These are phyloP conservation scores for Westerdykella aurantiaca DNA, from an alignment of 2,329 filamentous ascomycete genomes.

Conservation along the genomic window DNA sequence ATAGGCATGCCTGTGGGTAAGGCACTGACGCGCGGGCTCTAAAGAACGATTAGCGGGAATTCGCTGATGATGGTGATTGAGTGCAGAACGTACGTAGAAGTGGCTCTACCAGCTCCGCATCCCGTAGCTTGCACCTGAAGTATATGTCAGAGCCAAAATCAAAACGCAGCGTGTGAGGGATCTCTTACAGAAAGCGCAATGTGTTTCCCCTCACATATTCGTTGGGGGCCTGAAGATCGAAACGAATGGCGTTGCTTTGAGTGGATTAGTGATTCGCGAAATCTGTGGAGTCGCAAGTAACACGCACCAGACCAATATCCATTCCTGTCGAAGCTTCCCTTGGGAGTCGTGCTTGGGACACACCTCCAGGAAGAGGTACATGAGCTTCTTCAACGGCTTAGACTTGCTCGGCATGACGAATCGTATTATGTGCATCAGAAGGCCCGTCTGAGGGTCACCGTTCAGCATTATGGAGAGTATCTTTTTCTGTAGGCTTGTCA, in stretches of 20 bases:
- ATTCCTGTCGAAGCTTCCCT: slow-evolving; percentile 98
- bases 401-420: slow-evolving; percentile 99
- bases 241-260: slow-evolving; percentile 87
- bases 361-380: slow-evolving; percentile 99
- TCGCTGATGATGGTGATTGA: not conserved
- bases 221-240: slow-evolving; percentile 94
- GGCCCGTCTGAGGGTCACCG: slow-evolving; percentile 87
- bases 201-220: slow-evolving; percentile 98
- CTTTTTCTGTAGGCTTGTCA: slow-evolving; percentile 54
- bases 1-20: slow-evolving; percentile 95
- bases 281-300: slow-evolving; percentile 1
- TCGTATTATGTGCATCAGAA: slow-evolving; percentile 99
- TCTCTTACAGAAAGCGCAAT: slow-evolving; percentile 70
- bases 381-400: slow-evolving; percentile 92
- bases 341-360: slow-evolving; percentile 89
- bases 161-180: not conserved
- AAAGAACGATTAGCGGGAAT: slow-evolving; percentile 7
- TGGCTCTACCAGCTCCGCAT: slow-evolving; percentile 93
- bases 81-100: slow-evolving; percentile 55
- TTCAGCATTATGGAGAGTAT: slow-evolving; percentile 97
- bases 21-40: slow-evolving; percentile 78
- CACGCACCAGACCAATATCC: slow-evolving; percentile 93
- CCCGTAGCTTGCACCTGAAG: slow-evolving; percentile 72
- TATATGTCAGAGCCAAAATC: slow-evolving; percentile 10
- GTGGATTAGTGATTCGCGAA: slow-evolving; percentile 18